Base-by-base conservation (phyloP, 2,329 filamentous ascomycete species). In the Monosporascus sp. region DNA sequence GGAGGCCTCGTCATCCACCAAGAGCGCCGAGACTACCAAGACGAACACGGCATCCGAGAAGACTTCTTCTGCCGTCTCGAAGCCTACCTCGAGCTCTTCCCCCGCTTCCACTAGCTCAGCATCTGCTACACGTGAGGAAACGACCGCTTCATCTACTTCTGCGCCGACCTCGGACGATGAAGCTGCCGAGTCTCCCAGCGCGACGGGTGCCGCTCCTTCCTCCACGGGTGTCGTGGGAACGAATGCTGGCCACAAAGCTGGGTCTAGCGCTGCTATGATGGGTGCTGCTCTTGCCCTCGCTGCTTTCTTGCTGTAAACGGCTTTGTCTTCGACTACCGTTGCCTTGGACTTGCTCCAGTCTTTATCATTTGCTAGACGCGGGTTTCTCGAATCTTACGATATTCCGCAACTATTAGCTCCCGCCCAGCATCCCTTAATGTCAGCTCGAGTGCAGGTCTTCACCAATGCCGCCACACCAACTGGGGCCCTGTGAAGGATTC, bases 1-100 rank as follows among this genome's bases (percentile, higher is more conserved):
- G 31, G 31, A 35, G 4, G 31, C 11, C 5, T 1, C 27, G 11
- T 35, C 31, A 35, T 35, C 31, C 47, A 51, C 53, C 44, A 55
- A 55, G 48, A 50, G 59, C 39, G 47, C 47, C 18, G 49, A 49
- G 47, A 50, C 53, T 22, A 54, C 58, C 50, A 58, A 60, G 54
- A 51, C 60, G 41, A 22, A 49, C 51, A 50, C 57, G 24, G 61
- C 63, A 31, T 63, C 57, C 53, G 60, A 27, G 20, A n/a, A 46
- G 43, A n/a, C 43, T n/a, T 43, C 57, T 31, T 22, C 50, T 7
- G 39, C 54, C 46, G 55, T 44, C 38, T 49, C 57, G 39, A 54
- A 52, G 41, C 53, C 56, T 49, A 49, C 54, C 48, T 45, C 62
- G 3, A 59, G 58, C 22, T 36, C 38, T 52, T 44, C 49, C 46